Evolutionary conservation across 345 rosid species (phyloP).

Genomic region (Psidium guajava): DNA sequence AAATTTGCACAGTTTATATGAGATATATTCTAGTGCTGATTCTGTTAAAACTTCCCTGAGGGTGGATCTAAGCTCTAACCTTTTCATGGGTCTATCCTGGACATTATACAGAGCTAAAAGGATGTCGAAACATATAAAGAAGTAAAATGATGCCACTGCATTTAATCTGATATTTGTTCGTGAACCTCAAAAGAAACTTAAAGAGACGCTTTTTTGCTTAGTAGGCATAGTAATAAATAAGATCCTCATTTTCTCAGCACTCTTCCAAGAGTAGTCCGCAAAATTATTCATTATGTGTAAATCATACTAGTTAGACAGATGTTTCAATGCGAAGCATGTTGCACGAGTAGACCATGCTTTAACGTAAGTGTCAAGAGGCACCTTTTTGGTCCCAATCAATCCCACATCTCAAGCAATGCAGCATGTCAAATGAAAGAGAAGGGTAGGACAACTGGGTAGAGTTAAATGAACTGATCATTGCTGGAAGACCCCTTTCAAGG

Average conservation of each 20-base stretch:
- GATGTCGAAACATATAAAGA: neutral
- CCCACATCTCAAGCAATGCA: conserved; percentile 92
- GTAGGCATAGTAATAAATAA: neutral
- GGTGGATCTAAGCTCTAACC: neutral
- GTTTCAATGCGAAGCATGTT: neutral
- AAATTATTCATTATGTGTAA: neutral
- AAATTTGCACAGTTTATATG: neutral
- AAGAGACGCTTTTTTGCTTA: neutral
- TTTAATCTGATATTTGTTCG: neutral
- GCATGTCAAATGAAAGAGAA: conserved; percentile 95
- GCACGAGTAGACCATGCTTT: neutral
- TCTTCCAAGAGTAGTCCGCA: neutral
- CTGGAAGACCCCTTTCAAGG: conserved; percentile 98
- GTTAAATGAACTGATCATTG: conserved; percentile 76
- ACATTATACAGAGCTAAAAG: neutral
- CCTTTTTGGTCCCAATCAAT: conserved; percentile 98
- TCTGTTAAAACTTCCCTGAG: neutral
- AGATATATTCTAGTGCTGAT: neutral
- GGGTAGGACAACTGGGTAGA: conserved; percentile 88
- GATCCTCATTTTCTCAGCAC: neutral
- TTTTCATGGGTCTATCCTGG: neutral
- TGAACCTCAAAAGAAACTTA: neutral
- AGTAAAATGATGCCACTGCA: neutral
- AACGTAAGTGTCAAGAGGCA: conserved; percentile 5
- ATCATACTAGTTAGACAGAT: neutral